Percentiles rank a stretch among this genome's conserved stretches.
phyloP scores from a whole-genome alignment of 805 yeast species.

The Kazachstania taianensis region DNA sequence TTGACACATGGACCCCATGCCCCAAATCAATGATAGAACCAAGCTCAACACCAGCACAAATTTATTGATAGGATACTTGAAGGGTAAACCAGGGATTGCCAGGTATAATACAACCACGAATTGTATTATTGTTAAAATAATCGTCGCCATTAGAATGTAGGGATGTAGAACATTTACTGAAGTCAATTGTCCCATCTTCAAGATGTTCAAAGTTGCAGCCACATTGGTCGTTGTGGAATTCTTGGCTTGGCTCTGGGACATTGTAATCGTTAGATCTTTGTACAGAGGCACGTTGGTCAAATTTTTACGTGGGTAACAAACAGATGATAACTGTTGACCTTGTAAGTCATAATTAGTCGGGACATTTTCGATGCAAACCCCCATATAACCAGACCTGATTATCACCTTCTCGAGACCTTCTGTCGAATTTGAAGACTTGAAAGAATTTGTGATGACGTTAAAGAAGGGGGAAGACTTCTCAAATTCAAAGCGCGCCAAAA shows the following conservation, averaged over 20 bases:
- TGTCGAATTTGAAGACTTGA: constrained; percentile 25
- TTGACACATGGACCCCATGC: constrained; percentile 54
- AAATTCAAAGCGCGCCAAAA: constrained; percentile 39
- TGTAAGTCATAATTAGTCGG: constrained; percentile 17
- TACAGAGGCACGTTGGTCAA: constrained; percentile 16
- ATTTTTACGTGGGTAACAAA: constrained; percentile 23
- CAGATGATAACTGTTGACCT: constrained; percentile 7
- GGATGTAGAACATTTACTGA: constrained; percentile 43
- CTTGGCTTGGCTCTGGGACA: constrained; percentile 21
- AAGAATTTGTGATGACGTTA: constrained; percentile 32
- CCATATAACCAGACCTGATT: constrained; percentile 46
- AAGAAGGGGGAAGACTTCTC: constrained; percentile 37
- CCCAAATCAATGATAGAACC: constrained; percentile 42
- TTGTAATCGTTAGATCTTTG: constrained; percentile 19
- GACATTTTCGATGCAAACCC: constrained; percentile 39
- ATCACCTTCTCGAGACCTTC: constrained; percentile 31
- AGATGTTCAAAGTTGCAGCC: constrained; percentile 31
- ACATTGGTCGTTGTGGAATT: constrained; percentile 13
- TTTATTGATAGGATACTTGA: constrained; percentile 20
- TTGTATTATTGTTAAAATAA: constrained; percentile 35
- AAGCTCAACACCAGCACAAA: constrained; percentile 29
- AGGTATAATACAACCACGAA: constrained; percentile 36
- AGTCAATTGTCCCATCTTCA: constrained; percentile 38
- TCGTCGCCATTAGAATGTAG: constrained; percentile 39
- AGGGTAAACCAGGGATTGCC: constrained; percentile 42